Evolutionary conservation across 140 eudicot species (phyloP).

Genomic region (Senecio squalidus): DNA sequence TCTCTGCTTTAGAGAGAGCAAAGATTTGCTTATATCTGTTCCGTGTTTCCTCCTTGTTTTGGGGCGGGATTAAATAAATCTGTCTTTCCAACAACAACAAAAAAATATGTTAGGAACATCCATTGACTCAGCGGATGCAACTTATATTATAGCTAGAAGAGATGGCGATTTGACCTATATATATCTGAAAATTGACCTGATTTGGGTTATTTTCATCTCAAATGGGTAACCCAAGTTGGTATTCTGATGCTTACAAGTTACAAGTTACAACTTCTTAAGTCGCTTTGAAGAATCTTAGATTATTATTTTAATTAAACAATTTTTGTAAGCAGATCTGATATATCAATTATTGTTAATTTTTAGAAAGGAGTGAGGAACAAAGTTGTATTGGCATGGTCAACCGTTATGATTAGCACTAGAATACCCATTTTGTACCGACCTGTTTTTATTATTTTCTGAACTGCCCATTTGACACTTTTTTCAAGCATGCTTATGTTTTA

Average conservation of each 20-base stretch:
- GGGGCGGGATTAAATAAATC: too few species aligned
- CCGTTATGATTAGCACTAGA: background rate
- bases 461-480: background rate
- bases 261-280: background rate
- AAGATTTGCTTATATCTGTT: too few species aligned
- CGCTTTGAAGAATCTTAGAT: background rate
- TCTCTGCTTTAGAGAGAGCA: too few species aligned
- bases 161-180: background rate
- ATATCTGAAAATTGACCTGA: background rate
- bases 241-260: background rate
- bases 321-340: background rate
- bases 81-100: too few species aligned
- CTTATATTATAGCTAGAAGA: background rate
- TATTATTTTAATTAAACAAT: background rate
- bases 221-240: background rate
- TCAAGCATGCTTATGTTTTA: conserved; percentile 1
- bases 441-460: background rate
- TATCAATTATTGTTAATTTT: background rate
- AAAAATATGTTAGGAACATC: too few species aligned
- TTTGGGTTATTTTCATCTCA: background rate
- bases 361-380: background rate
- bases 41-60: too few species aligned
- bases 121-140: too few species aligned
- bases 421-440: background rate
- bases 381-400: background rate